A percentile compares a stretch with the other conserved stretches of the same genome.
Conservation (phyloP, 1,284 basidiomycete genomes). For the Boletus hoseneyae region DNA sequence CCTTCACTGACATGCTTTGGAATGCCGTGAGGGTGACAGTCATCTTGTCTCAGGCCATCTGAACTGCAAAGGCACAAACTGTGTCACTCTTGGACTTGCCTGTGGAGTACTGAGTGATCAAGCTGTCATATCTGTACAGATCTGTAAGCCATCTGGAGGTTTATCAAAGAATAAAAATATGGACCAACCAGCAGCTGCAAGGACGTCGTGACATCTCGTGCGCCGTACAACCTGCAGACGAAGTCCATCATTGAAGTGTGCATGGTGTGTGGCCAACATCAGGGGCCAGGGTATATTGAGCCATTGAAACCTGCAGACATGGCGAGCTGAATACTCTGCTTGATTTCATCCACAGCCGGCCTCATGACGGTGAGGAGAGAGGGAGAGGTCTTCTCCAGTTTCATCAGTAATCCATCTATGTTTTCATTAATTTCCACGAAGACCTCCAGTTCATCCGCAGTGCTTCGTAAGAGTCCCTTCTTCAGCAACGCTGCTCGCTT, state of each 20-base stretch:
- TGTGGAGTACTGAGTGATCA: slow-evolving; percentile 62
- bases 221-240: slow-evolving; percentile 71
- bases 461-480: slow-evolving; percentile 59
- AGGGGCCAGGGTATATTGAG: slow-evolving; percentile 64
- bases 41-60: slow-evolving; percentile 80
- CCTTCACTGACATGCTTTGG: slow-evolving; percentile 67
- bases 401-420: slow-evolving; percentile 51
- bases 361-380: slow-evolving; percentile 45
- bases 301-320: slow-evolving; percentile 59
- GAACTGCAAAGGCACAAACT: slow-evolving; percentile 69
- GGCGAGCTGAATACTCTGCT: slow-evolving; percentile 61
- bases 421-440: slow-evolving; percentile 63
- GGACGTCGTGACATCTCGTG: slow-evolving; percentile 65
- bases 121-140: slow-evolving; percentile 63
- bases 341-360: slow-evolving; percentile 58
- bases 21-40: slow-evolving; percentile 67
- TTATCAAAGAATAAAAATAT: slow-evolving; percentile 18
- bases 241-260: slow-evolving; percentile 70
- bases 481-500: slow-evolving; percentile 65
- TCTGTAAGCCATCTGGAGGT: background rate
- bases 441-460: slow-evolving; percentile 67
- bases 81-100: slow-evolving; percentile 51
- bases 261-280: slow-evolving; percentile 61
- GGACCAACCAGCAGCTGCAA: slow-evolving; percentile 78
- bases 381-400: slow-evolving; percentile 61